Percentiles rank a stretch among this genome's conserved stretches.
phyloP scores from a whole-genome alignment of 2,329 filamentous ascomycete species.

The Raffaelea arxii region DNA sequence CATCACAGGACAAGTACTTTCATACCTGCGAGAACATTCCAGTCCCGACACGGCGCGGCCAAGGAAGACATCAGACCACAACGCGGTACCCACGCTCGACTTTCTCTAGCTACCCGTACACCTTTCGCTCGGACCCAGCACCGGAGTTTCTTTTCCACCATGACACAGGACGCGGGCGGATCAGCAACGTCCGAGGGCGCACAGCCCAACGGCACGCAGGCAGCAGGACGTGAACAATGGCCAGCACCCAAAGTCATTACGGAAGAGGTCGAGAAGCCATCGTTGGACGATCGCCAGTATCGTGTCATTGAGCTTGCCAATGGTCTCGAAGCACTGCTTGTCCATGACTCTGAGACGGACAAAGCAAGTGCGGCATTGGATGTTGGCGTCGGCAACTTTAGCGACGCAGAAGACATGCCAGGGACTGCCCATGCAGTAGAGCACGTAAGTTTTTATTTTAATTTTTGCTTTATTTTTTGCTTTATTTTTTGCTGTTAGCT shows the following conservation, averaged over 20 bases:
- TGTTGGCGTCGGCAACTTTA: conserved; percentile 93
- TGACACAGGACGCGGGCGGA: not conserved
- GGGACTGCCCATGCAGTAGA: conserved; percentile 95
- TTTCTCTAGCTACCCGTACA: too few relatives aligned
- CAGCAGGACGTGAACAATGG: not conserved
- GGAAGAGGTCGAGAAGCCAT: conserved; percentile 70
- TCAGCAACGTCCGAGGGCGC: not conserved
- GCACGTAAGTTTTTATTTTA: conserved; percentile 46
- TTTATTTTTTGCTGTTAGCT: not conserved
- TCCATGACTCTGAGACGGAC: conserved; percentile 91
- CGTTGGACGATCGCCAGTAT: conserved; percentile 78
- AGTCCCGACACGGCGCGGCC: not conserved
- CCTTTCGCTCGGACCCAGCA: too few relatives aligned
- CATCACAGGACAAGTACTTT: too few relatives aligned
- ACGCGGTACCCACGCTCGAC: too few relatives aligned
- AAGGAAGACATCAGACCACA: not conserved
- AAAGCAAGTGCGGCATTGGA: conserved; percentile 94
- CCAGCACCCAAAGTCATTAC: conserved; percentile 37
- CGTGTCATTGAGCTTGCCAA: conserved; percentile 79
- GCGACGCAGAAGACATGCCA: conserved; percentile 81
- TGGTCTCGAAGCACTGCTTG: conserved; percentile 79
- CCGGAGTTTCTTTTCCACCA: not conserved
- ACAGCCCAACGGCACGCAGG: not conserved
- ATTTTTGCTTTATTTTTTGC: not conserved
- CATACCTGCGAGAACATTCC: too few relatives aligned